phyloP scores from a whole-genome alignment of 192 early-diverging fungal genomes.

The Backusella mclennaniae region DNA sequence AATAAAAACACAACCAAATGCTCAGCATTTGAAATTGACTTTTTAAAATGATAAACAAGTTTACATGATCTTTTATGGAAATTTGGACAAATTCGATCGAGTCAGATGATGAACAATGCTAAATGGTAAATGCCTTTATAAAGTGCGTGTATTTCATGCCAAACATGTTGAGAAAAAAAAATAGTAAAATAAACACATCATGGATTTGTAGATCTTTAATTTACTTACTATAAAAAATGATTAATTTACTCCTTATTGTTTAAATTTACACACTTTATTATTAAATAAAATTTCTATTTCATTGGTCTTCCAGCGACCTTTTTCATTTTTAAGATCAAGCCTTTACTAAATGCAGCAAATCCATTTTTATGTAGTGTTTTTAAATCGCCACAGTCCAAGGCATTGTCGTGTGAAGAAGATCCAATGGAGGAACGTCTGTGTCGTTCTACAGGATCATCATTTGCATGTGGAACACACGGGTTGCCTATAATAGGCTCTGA shows the following conservation, averaged over 20 bases:
- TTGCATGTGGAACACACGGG: not conserved
- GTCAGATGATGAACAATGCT: too few relatives aligned
- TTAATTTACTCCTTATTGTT: too few relatives aligned
- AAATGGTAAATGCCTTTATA: too few relatives aligned
- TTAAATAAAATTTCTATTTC: not conserved
- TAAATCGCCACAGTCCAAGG: not conserved
- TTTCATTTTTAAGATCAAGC: not conserved
- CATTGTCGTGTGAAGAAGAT: not conserved
- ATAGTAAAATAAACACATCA: too few relatives aligned
- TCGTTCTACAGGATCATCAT: slow-evolving; percentile 3
- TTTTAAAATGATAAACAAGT: too few relatives aligned
- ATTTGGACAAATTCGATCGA: too few relatives aligned
- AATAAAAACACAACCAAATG: too few relatives aligned
- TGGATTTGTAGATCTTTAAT: not conserved
- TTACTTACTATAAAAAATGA: not conserved
- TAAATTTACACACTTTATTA: not conserved
- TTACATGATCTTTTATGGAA: too few relatives aligned
- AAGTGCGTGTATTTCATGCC: too few relatives aligned
- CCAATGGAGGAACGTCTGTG: not conserved
- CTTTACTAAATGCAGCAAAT: not conserved
- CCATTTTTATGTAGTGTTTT: not conserved
- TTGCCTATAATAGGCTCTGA: not conserved
- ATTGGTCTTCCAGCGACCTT: not conserved
- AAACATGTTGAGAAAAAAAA: too few relatives aligned
- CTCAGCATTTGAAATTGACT: too few relatives aligned